phyloP scores from a whole-genome alignment of 1,284 basidiomycete genomes.

The Austroboletus rostrupii region DNA sequence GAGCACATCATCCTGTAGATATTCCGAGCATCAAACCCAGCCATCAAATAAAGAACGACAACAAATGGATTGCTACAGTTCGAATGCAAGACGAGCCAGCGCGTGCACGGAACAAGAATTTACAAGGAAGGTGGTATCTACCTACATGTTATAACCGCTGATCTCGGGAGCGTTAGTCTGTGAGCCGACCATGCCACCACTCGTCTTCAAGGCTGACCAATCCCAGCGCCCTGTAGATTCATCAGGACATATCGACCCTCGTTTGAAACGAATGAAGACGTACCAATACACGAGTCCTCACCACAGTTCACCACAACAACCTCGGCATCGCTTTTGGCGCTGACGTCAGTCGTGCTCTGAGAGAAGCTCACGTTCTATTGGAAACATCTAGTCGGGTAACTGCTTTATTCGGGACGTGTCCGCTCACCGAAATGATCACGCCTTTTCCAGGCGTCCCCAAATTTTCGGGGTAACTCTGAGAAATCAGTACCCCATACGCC shows the following conservation, averaged over 20 bases:
- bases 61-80: no score
- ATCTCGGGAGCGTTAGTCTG: slow-evolving; percentile 37
- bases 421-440: slow-evolving; percentile 30
- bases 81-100: no score
- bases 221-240: slow-evolving; percentile 44
- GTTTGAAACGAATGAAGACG: neutral
- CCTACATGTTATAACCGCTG: slow-evolving; percentile 32
- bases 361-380: slow-evolving; percentile 39
- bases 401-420: neutral
- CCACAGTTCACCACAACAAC: slow-evolving; percentile 46
- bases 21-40: no score
- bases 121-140: no score
- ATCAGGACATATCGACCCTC: neutral
- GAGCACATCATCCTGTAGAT: no score
- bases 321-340: slow-evolving; percentile 34
- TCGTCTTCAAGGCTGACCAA: slow-evolving; percentile 44
- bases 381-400: neutral
- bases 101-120: no score
- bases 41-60: no score
- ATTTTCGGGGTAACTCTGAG: slow-evolving; percentile 45
- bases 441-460: slow-evolving; percentile 46
- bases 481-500: slow-evolving; percentile 43
- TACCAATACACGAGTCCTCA: slow-evolving; percentile 39
- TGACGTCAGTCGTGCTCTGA: slow-evolving; percentile 33
- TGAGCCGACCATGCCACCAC: slow-evolving; percentile 41